These are phyloP conservation scores for Metschnikowia noctiluminum DNA, from an alignment of 805 yeast genomes.

Conservation along the genomic window DNA sequence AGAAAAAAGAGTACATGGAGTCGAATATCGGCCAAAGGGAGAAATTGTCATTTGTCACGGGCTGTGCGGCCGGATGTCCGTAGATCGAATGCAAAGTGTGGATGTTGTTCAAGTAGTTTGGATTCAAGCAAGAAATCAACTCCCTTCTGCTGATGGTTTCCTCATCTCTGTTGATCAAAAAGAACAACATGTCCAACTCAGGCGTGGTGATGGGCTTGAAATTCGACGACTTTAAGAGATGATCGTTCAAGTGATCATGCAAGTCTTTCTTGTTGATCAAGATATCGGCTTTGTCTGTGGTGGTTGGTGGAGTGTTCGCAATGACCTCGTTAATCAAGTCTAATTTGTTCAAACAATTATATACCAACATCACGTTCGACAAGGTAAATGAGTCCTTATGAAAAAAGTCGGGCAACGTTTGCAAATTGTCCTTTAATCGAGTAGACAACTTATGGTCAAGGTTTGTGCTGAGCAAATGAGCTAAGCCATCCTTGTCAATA, in stretches of 20 bases:
- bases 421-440: constrained; percentile 35
- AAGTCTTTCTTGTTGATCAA: constrained; percentile 40
- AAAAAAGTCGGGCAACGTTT: constrained; percentile 35
- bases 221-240: constrained; percentile 40
- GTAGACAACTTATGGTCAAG: constrained; percentile 41
- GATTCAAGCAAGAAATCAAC: constrained; percentile 52
- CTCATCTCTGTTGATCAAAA: constrained; percentile 35
- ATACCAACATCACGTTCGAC: constrained; percentile 38
- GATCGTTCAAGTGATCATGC: constrained; percentile 42
- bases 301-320: constrained; percentile 44
- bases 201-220: constrained; percentile 39
- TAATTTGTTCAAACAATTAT: constrained; percentile 38
- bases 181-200: constrained; percentile 41
- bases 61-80: constrained; percentile 42
- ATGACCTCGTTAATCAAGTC: constrained; percentile 45
- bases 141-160: constrained; percentile 41
- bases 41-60: constrained; percentile 37
- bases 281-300: constrained; percentile 39
- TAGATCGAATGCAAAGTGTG: constrained; percentile 35
- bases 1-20: constrained; percentile 78
- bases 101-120: constrained; percentile 42
- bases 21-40: constrained; percentile 52
- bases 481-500: constrained; percentile 30
- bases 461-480: constrained; percentile 32
- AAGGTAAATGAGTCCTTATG: constrained; percentile 31